Conservation (phyloP, 202 grass and related monocot species). For the Cymbopogon flexuosus region DNA sequence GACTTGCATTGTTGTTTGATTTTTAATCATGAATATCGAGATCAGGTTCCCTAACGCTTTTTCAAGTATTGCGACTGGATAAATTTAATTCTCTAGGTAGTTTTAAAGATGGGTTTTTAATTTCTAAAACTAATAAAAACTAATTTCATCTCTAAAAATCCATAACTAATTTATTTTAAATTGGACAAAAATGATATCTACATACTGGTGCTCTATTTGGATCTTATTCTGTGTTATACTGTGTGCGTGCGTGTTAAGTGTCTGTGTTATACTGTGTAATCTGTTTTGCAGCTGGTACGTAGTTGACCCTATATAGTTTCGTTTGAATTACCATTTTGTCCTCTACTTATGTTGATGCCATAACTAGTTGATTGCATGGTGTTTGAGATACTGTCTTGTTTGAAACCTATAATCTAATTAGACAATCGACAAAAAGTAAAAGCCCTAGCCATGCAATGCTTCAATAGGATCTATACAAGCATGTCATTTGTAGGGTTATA, state of each 20-base stretch:
- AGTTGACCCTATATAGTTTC: not conserved
- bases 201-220: not conserved
- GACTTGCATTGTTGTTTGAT: not conserved
- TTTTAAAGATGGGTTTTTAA: too few relatives aligned
- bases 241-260: too few relatives aligned
- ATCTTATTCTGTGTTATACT: not conserved
- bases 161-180: not conserved
- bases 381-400: not conserved
- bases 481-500: too few relatives aligned
- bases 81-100: too few relatives aligned
- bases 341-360: not conserved
- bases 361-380: not conserved
- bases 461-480: not conserved
- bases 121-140: not conserved
- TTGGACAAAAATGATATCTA: not conserved
- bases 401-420: not conserved
- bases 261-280: too few relatives aligned
- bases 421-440: not conserved
- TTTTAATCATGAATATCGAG: not conserved
- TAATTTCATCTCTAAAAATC: not conserved
- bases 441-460: not conserved
- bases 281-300: not conserved
- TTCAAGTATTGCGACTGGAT: too few relatives aligned
- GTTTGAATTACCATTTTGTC: not conserved
- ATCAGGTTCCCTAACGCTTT: not conserved